Conservation (phyloP, 805 yeast genomes). For the Kuraishia hungarica region DNA sequence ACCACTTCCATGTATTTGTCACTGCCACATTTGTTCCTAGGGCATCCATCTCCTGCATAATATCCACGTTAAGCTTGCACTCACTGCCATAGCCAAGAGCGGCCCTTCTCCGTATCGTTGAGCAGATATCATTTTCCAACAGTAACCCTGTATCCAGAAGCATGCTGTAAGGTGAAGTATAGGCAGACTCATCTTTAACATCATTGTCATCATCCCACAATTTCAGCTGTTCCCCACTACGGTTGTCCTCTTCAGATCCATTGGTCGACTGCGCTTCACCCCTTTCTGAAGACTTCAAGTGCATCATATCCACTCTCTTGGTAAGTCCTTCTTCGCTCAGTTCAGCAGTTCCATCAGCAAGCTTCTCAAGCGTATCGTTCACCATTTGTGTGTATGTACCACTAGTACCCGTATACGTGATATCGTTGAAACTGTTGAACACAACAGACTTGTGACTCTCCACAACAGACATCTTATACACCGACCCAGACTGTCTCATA, state of each 20-base stretch:
- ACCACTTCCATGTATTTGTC: slow-evolving; percentile 88
- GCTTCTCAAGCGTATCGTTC: slow-evolving; percentile 17
- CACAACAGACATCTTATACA: slow-evolving; percentile 67
- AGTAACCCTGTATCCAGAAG: slow-evolving; percentile 18
- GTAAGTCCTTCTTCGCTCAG: not conserved
- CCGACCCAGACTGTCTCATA: slow-evolving; percentile 85
- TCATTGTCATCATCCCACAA: slow-evolving; percentile 21
- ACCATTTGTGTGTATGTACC: slow-evolving; percentile 42
- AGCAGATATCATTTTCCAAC: slow-evolving; percentile 65
- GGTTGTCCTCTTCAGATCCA: slow-evolving; percentile 2
- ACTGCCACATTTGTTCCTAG: slow-evolving; percentile 48
- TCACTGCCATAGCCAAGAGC: slow-evolving; percentile 63
- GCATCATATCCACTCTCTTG: not conserved
- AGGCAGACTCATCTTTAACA: slow-evolving; percentile 19
- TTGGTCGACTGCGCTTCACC: not conserved
- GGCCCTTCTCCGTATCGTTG: slow-evolving; percentile 66
- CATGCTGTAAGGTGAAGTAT: slow-evolving; percentile 10
- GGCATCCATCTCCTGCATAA: slow-evolving; percentile 43
- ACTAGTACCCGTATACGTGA: slow-evolving; percentile 49
- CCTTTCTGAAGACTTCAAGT: not conserved
- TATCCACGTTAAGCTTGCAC: slow-evolving; percentile 51
- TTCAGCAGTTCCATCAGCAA: slow-evolving; percentile 4
- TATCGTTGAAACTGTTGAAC: slow-evolving; percentile 64
- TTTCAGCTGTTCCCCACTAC: slow-evolving; percentile 6
- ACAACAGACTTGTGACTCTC: slow-evolving; percentile 56